Conservation (phyloP, 2,329 filamentous ascomycete genomes). For the Akanthomyces uredinophilus region DNA sequence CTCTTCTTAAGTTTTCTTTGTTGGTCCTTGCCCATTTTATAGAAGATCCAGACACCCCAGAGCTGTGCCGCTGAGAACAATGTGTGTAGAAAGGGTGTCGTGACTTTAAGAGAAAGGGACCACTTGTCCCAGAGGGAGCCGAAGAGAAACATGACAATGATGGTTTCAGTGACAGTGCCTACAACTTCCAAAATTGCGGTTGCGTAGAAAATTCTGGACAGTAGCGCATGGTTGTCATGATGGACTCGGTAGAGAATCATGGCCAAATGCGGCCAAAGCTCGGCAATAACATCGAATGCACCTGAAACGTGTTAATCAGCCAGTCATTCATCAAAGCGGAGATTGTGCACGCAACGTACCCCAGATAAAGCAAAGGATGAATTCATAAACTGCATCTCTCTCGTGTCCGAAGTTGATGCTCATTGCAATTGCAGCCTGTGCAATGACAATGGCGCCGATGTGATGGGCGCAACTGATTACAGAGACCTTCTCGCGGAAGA, state of each 20-base stretch:
- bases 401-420: constrained; percentile 12
- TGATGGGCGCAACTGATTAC: constrained; percentile 15
- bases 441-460: constrained; percentile 15
- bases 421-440: constrained; percentile 13
- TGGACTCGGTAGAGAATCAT: constrained; percentile 15
- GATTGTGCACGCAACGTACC: not conserved
- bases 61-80: constrained; percentile 14
- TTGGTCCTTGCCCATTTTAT: constrained; percentile 12
- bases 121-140: constrained; percentile 15
- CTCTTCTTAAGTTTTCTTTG: constrained; percentile 2
- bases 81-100: constrained; percentile 11
- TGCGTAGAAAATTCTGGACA: constrained; percentile 11
- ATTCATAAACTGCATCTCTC: constrained; percentile 14
- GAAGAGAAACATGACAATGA: constrained; percentile 14
- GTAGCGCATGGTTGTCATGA: constrained; percentile 2
- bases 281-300: constrained; percentile 15
- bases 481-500: constrained; percentile 15
- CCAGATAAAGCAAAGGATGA: constrained; percentile 16
- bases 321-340: not conserved
- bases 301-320: constrained; percentile 3
- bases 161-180: constrained; percentile 10
- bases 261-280: constrained; percentile 15
- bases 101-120: constrained; percentile 9
- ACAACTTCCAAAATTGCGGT: constrained; percentile 10
- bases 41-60: constrained; percentile 15